Base-by-base conservation (phyloP, 352 stramenopile genomes). In the Pythium periplocum region DNA sequence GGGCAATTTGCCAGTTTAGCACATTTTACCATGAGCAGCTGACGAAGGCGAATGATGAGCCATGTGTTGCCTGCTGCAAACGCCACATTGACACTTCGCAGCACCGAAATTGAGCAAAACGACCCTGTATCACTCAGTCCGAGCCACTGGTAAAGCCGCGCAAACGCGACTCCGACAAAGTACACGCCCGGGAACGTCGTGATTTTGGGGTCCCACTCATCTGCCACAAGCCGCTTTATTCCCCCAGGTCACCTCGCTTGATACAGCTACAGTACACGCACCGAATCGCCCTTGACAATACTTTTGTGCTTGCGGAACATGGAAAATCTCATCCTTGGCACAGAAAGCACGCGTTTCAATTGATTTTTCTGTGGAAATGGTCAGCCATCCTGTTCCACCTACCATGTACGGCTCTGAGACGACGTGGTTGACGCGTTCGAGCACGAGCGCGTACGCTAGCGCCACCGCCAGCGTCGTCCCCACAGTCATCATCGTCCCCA, bases 111-210 rank as follows among this genome's bases (percentile, higher is more conserved):
- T 3, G 79, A 88, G 64, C 86, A 96, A 45, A 77, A 86, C 3
- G 45, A 8, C 3, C 57, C 36, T 35, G 12, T 33, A 2, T 40
- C 34, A 33, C 32, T 43, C 45, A 26, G 54, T 2, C 44, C 52
- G 30, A 73, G 8, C 31, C 48, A 57, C 9, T 60, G 47, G 9
- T 57, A 45, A 0, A 32, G 40, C 31, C 73, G 66, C 2, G 74
- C 57, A 33, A 86, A 75, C 45, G 76, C 53, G 33, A 68, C 77
- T 17, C 71, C 76, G 7, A 76, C 51, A 2, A 94, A 11, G 56
- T 97, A 97, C 8, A 97, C 57, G 1, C 90, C 88, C 4, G 90
- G 90, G 41, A 96, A 95, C 35, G 90, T 97, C 38, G 90, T 97
- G 68, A 97, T 97, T 69, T 97, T 97, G 7, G 84, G 68, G 43